Evolutionary conservation across 441 rosid genomes (phyloP).

Genomic region (Populus tomentosa): DNA sequence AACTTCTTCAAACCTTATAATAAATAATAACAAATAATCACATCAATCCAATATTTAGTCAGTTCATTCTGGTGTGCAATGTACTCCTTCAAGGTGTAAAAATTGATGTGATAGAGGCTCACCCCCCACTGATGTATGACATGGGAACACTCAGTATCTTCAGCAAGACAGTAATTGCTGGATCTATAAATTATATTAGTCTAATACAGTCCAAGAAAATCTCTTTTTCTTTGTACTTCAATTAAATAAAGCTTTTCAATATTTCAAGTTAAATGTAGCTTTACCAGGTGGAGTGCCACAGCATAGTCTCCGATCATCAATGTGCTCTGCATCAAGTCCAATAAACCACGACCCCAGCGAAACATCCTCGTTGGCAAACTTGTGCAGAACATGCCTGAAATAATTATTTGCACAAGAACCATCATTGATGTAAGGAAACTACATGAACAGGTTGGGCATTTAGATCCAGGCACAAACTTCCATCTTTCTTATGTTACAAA

Average conservation of each 20-base stretch:
- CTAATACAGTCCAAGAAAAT: background rate
- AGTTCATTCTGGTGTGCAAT: constrained; percentile 24
- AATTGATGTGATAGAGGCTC: constrained; percentile 24
- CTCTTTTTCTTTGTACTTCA: background rate
- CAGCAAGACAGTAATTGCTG: constrained; percentile 2
- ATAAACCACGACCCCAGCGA: constrained; percentile 97
- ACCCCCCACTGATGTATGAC: constrained; percentile 15
- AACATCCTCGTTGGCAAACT: constrained; percentile 97
- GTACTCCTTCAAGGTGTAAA: constrained; percentile 18
- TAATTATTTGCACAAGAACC: constrained; percentile 12
- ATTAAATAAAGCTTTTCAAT: background rate
- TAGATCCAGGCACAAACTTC: constrained; percentile 5
- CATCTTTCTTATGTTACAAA: constrained; percentile 6
- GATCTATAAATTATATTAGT: background rate
- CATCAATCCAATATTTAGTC: constrained; percentile 13
- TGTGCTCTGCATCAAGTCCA: constrained; percentile 84
- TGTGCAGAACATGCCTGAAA: constrained; percentile 90
- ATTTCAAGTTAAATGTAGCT: constrained; percentile 6
- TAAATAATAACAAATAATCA: constrained; percentile 2
- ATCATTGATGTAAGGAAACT: constrained; percentile 5
- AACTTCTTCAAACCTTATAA: constrained; percentile 13
- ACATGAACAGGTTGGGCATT: background rate
- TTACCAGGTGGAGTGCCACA: constrained; percentile 97
- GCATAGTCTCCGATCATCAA: constrained; percentile 88
- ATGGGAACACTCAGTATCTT: constrained; percentile 15